A percentile compares a stretch with the other conserved stretches of the same genome.
Evolutionary conservation across 1,284 basidiomycete species (phyloP).

Genomic region (Austroboletus novae-zelandiae): DNA sequence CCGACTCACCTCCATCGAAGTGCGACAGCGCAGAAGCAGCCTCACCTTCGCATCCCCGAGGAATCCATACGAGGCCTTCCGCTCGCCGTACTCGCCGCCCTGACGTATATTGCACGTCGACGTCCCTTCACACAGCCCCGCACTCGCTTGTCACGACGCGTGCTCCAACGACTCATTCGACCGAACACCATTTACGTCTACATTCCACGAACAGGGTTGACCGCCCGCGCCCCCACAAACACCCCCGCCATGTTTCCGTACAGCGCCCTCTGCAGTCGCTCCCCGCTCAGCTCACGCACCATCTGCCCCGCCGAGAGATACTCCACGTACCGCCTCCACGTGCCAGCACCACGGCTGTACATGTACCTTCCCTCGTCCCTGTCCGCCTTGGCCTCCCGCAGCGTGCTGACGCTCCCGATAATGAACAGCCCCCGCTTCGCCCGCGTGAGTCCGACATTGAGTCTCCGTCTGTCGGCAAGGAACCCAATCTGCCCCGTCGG

Average conservation of each 20-base stretch:
- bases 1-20: too few species aligned
- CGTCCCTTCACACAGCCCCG: not conserved
- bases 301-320: slow-evolving; percentile 50
- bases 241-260: slow-evolving; percentile 41
- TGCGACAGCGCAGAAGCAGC: too few species aligned
- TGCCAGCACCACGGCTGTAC: slow-evolving; percentile 36
- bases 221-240: slow-evolving; percentile 4
- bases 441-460: slow-evolving; percentile 88
- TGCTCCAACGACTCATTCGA: too few species aligned
- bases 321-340: slow-evolving; percentile 60
- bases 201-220: not conserved
- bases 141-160: too few species aligned
- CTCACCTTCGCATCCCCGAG: too few species aligned
- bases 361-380: slow-evolving; percentile 16
- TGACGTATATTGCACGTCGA: not conserved
- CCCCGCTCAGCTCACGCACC: slow-evolving; percentile 50
- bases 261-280: slow-evolving; percentile 42
- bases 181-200: not conserved
- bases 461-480: slow-evolving; percentile 80
- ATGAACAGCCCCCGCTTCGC: slow-evolving; percentile 84
- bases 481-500: slow-evolving; percentile 76
- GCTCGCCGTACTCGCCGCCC: too few species aligned
- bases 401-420: slow-evolving; percentile 73
- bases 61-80: too few species aligned
- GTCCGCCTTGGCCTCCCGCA: slow-evolving; percentile 46